phyloP scores from a whole-genome alignment of 2,329 filamentous ascomycete species.

The Chaetomium strumarium region DNA sequence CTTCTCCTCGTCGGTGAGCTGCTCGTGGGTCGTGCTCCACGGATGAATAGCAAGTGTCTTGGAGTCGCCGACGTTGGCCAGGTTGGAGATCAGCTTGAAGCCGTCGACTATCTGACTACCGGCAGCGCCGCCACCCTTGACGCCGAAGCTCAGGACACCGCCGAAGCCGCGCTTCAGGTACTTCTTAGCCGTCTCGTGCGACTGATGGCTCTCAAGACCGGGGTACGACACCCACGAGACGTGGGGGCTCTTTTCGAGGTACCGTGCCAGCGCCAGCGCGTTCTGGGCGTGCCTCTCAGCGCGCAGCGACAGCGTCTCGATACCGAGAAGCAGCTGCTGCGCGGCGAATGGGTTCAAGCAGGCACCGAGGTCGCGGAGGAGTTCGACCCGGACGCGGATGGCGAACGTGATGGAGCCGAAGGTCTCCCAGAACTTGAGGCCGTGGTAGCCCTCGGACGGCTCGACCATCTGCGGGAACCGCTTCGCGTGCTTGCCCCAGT shows the following conservation, averaged over 20 bases:
- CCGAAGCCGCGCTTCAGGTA: conserved; percentile 82
- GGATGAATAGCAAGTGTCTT: conserved; percentile 95
- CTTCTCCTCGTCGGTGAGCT: conserved; percentile 79
- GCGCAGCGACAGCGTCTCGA: conserved; percentile 84
- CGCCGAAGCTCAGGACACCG: conserved; percentile 87
- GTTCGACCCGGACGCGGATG: conserved; percentile 81
- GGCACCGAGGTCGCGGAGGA: conserved; percentile 79
- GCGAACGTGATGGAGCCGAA: conserved; percentile 80
- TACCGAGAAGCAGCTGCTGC: conserved; percentile 81
- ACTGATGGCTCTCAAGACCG: conserved; percentile 74
- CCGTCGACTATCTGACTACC: conserved; percentile 86
- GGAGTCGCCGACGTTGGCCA: conserved; percentile 92
- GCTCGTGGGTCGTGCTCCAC: conserved; percentile 92
- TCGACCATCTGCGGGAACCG: conserved; percentile 93
- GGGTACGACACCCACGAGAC: conserved; percentile 94
- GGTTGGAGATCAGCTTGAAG: conserved; percentile 91
- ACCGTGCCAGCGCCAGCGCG: conserved; percentile 69
- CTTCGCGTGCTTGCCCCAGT: conserved; percentile 78
- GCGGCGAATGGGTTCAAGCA: conserved; percentile 84
- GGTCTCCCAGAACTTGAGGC: conserved; percentile 89
- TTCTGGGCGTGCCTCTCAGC: conserved; percentile 84
- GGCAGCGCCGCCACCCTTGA: conserved; percentile 79
- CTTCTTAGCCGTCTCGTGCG: conserved; percentile 75
- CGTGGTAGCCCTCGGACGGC: conserved; percentile 83
- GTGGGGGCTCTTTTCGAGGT: conserved; percentile 75